Conservation (phyloP, 768 basidiomycete species). For the Podaxis sp. region DNA sequence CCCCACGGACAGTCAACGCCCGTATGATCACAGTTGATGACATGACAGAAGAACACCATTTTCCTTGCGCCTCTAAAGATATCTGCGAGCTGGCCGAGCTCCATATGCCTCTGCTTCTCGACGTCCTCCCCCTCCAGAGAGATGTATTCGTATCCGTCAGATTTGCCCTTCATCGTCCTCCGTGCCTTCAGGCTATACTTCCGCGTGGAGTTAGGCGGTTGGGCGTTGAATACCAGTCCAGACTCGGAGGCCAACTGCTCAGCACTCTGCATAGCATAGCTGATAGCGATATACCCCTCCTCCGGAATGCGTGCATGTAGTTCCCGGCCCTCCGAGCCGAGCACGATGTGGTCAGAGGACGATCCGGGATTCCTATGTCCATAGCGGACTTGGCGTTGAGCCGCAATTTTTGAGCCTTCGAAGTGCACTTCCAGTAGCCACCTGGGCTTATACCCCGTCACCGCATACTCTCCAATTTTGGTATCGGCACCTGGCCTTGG, state of each 20-base stretch:
- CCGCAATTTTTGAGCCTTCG: neutral
- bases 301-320: neutral
- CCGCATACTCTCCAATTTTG: slow-evolving; percentile 4
- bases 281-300: neutral
- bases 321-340: neutral
- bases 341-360: too few species aligned
- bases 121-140: neutral
- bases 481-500: neutral
- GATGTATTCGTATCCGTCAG: slow-evolving; percentile 4
- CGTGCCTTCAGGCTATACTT: neutral
- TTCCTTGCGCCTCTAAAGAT: slow-evolving; percentile 6
- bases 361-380: neutral
- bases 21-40: neutral
- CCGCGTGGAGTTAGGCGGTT: neutral
- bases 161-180: neutral
- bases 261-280: slow-evolving; percentile 4
- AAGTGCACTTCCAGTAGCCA: slow-evolving; percentile 12
- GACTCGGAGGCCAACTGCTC: neutral
- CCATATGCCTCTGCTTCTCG: neutral
- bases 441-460: too few species aligned
- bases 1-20: slow-evolving; percentile 1
- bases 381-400: neutral
- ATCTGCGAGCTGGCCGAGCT: slow-evolving; percentile 1
- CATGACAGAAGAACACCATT: slow-evolving; percentile 1
- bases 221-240: neutral